phyloP scores from a whole-genome alignment of 805 yeast genomes.

The Grigorovia yakushimaensis region DNA sequence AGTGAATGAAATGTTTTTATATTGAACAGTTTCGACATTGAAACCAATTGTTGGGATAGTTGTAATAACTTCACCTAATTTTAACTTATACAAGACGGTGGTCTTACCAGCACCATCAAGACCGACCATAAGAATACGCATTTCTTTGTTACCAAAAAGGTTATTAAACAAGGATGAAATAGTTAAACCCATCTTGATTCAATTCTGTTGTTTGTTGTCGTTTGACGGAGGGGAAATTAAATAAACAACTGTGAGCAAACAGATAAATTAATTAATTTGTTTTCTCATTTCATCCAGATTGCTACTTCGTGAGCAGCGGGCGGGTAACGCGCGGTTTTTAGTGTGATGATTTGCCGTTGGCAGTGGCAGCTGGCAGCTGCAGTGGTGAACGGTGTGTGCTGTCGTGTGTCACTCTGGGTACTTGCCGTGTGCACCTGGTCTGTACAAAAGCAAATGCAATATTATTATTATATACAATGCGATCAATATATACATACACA shows the following conservation, averaged over 20 bases:
- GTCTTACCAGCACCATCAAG: slow-evolving; percentile 98
- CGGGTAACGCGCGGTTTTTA: too few species aligned
- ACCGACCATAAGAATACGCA: slow-evolving; percentile 98
- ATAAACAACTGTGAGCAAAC: background rate
- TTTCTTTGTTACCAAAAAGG: slow-evolving; percentile 95
- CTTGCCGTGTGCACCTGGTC: too few species aligned
- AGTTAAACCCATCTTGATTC: slow-evolving; percentile 75
- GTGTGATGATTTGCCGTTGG: too few species aligned
- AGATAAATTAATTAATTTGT: background rate
- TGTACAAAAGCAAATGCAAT: too few species aligned
- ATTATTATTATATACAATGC: too few species aligned
- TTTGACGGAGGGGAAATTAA: background rate
- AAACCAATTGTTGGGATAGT: slow-evolving; percentile 96
- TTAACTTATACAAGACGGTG: slow-evolving; percentile 89
- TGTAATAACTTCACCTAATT: slow-evolving; percentile 92
- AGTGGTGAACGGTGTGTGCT: too few species aligned
- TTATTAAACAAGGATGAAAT: slow-evolving; percentile 90
- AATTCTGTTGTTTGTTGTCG: background rate
- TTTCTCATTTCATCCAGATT: too few species aligned
- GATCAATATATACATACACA: too few species aligned
- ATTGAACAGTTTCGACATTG: slow-evolving; percentile 95
- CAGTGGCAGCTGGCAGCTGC: too few species aligned
- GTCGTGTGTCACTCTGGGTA: too few species aligned
- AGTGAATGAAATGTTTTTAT: slow-evolving; percentile 91
- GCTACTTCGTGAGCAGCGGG: too few species aligned